Evolutionary conservation across 768 basidiomycete species (phyloP).

Genomic region (Macrolepiota dolichaula): DNA sequence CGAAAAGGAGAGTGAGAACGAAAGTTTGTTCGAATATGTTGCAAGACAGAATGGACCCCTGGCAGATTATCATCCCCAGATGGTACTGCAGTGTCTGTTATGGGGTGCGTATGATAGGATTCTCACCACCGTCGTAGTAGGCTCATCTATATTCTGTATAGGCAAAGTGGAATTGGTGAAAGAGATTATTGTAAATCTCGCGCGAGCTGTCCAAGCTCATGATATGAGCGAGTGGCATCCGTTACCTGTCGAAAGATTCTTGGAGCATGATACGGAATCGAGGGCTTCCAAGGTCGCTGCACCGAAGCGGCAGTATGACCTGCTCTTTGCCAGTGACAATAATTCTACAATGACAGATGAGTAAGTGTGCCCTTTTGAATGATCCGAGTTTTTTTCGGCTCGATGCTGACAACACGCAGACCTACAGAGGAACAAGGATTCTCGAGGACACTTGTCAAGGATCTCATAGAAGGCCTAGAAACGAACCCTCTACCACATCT

Average conservation of each 20-base stretch:
- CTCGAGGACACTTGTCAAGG: slow-evolving; percentile 53
- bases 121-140: background rate
- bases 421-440: slow-evolving; percentile 52
- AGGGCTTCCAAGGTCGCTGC: slow-evolving; percentile 12
- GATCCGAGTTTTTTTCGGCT: background rate
- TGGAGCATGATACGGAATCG: slow-evolving; percentile 31
- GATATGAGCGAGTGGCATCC: slow-evolving; percentile 36
- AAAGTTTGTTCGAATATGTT: slow-evolving; percentile 78
- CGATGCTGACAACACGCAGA: slow-evolving; percentile 24
- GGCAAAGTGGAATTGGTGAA: slow-evolving; percentile 87
- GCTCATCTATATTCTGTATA: slow-evolving; percentile 24
- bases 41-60: slow-evolving; percentile 83
- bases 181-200: slow-evolving; percentile 69
- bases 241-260: slow-evolving; percentile 56
- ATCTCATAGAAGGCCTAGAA: slow-evolving; percentile 65
- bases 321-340: slow-evolving; percentile 49
- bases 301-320: slow-evolving; percentile 40
- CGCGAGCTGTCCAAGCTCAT: slow-evolving; percentile 32
- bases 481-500: slow-evolving; percentile 63
- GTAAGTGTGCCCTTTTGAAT: slow-evolving; percentile 34
- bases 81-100: slow-evolving; percentile 85
- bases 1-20: slow-evolving; percentile 34
- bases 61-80: slow-evolving; percentile 90
- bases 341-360: slow-evolving; percentile 27
- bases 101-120: slow-evolving; percentile 63